Conservation (phyloP, 139 green algal species). For the Coelastrella sp. region DNA sequence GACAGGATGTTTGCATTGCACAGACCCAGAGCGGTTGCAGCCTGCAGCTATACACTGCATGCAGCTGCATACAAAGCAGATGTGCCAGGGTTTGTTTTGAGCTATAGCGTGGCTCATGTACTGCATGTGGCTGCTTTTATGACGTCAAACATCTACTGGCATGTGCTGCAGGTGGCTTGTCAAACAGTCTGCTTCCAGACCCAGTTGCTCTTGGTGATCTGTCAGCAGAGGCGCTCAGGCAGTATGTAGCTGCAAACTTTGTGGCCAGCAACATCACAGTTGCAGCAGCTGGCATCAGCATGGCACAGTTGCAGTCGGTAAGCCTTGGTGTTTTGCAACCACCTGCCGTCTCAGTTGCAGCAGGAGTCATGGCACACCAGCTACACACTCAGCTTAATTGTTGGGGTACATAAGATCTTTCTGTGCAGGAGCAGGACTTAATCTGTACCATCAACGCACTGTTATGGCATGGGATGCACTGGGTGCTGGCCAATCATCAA, state of each 20-base stretch:
- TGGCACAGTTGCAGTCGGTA: slow-evolving; percentile 30
- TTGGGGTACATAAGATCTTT: background rate
- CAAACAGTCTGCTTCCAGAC: slow-evolving; percentile 44
- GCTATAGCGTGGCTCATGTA: background rate
- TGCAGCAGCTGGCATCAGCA: slow-evolving; percentile 52
- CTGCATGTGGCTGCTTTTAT: background rate
- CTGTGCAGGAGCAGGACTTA: too few species aligned
- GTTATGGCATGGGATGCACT: too few species aligned
- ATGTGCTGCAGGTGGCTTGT: slow-evolving; percentile 15
- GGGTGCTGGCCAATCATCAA: too few species aligned
- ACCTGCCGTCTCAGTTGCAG: too few species aligned
- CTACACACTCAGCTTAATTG: background rate
- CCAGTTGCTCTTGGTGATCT: slow-evolving; percentile 24
- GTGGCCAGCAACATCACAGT: slow-evolving; percentile 51
- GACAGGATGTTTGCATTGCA: background rate
- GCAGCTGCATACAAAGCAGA: background rate
- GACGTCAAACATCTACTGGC: background rate
- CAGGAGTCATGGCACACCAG: background rate
- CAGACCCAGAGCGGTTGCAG: slow-evolving; percentile 33
- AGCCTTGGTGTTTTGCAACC: too few species aligned
- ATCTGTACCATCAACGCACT: too few species aligned
- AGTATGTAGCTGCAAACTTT: slow-evolving; percentile 52
- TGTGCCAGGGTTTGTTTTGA: background rate
- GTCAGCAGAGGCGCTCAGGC: slow-evolving; percentile 50
- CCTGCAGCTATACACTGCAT: background rate